Evolutionary conservation across 106 monocot species (phyloP), one percentile per base, ranked within the genome.

Genomic region (Dactylorhiza incarnata): DNA sequence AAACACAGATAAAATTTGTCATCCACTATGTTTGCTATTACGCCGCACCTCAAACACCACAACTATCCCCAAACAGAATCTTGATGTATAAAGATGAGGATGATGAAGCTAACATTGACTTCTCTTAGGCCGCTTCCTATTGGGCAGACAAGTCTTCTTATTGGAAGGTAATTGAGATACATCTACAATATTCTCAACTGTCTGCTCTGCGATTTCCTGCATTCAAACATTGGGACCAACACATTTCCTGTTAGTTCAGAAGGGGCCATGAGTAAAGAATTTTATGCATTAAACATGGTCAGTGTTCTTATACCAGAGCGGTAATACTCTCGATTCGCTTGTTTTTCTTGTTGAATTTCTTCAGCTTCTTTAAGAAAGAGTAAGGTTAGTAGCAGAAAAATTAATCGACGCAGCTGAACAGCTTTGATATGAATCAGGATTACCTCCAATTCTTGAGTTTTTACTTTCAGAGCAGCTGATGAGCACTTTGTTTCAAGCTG

Each of bases 391-490:
- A 48, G 11, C 9, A 10, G n/a, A 48, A 72, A 72, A 48, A 0
- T 48, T 20, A 11, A 23, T 20, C 72, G 49, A 17, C 15, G 10
- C 37, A 37, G 0, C 59, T 6, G 9, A 49, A 49, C 10, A 44
- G 12, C 22, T 16, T 16, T 45, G 15, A 20, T 51, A n/a, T 45
- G 3, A n/a, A 48, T 9, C 12, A 19, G 19, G 5, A 20, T 49
- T 45, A 86, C 86, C 86, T 83, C 75, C 55, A 83, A 6, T 75
- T 86, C 80, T 19, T 49, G 49, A 51, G 80, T 86, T 74, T 83
- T 83, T 37, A 66, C 46, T 62, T 26, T 69, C 8, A 86, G 74
- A 71, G 74, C n/a, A 19, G 83, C 73, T 24, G 68, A 46, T 17
- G 29, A 62, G 71, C 86, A 83, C 15, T 70, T 74, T 54, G 83